phyloP scores from a whole-genome alignment of 176 grass and related monocot species.

The Aegilops longissima region DNA sequence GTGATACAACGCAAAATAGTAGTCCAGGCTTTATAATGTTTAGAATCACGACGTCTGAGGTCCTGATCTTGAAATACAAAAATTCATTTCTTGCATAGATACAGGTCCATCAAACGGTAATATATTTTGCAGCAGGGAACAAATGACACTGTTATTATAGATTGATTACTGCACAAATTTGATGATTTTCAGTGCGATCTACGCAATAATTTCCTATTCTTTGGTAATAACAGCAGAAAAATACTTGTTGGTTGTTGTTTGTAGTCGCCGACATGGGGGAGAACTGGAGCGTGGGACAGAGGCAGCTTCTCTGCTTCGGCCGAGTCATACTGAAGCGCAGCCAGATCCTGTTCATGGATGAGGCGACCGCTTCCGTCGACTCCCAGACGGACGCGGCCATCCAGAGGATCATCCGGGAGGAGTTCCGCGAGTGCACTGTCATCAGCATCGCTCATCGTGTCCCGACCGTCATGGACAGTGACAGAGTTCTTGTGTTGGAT shows the following conservation, averaged over 20 bases:
- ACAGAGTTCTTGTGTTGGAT: constrained; percentile 83
- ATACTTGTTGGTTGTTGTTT: neutral
- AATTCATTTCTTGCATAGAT: neutral
- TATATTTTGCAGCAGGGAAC: no score
- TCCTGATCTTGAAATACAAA: neutral
- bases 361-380: constrained; percentile 89
- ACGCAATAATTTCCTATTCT: neutral
- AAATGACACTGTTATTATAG: no score
- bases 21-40: neutral
- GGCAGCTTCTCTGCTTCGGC: constrained; percentile 86
- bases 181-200: neutral
- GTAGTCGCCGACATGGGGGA: constrained; percentile 86
- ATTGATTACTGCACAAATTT: neutral
- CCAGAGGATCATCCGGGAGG: constrained; percentile 82
- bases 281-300: constrained; percentile 95
- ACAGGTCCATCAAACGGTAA: no score
- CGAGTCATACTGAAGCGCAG: constrained; percentile 79
- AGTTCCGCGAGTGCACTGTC: constrained; percentile 69
- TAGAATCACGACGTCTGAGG: neutral
- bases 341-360: constrained; percentile 85
- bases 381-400: constrained; percentile 80
- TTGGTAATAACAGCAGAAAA: neutral
- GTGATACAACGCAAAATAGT: neutral
- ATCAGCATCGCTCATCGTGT: constrained; percentile 93
- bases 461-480: constrained; percentile 85